Conservation (phyloP, 2,329 filamentous ascomycete species). For the Thelonectria rubi region DNA sequence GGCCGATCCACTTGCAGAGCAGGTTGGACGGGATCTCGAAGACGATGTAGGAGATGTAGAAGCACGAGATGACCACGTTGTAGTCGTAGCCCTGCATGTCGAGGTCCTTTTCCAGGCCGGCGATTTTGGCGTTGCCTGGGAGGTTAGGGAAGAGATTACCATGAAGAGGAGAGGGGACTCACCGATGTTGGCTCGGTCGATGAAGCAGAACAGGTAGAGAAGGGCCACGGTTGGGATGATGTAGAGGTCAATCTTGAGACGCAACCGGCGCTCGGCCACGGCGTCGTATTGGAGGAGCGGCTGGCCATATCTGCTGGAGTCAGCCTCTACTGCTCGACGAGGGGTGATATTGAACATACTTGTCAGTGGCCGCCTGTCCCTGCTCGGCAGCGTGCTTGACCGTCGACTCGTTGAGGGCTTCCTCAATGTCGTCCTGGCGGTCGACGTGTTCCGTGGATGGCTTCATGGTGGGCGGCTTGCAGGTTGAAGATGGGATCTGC, state of each 20-base stretch:
- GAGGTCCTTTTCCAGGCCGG: slow-evolving; percentile 65
- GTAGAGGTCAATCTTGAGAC: slow-evolving; percentile 70
- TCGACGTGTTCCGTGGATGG: not conserved
- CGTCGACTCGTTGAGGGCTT: not conserved
- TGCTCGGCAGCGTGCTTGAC: not conserved
- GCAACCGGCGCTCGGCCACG: slow-evolving; percentile 60
- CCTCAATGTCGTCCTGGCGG: not conserved
- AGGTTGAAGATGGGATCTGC: not conserved
- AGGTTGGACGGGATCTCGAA: slow-evolving; percentile 71
- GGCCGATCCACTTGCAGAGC: slow-evolving; percentile 69
- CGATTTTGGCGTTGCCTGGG: slow-evolving; percentile 65
- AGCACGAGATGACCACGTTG: slow-evolving; percentile 66
- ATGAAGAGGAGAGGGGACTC: not conserved
- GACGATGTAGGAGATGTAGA: slow-evolving; percentile 71
- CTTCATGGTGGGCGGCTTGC: not conserved
- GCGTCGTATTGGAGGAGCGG: not conserved
- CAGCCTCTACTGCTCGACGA: not conserved
- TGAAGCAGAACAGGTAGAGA: slow-evolving; percentile 9
- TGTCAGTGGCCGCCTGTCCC: not conserved
- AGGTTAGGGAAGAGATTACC: not conserved
- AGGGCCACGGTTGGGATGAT: slow-evolving; percentile 67
- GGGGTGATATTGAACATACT: not conserved
- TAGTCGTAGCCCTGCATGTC: slow-evolving; percentile 61
- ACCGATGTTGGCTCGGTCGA: slow-evolving; percentile 3
- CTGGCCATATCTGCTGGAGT: not conserved